Percentiles rank a stretch among this genome's conserved stretches.
Evolutionary conservation across 768 basidiomycete genomes (phyloP).

Genomic region (Phylloporus sp.): DNA sequence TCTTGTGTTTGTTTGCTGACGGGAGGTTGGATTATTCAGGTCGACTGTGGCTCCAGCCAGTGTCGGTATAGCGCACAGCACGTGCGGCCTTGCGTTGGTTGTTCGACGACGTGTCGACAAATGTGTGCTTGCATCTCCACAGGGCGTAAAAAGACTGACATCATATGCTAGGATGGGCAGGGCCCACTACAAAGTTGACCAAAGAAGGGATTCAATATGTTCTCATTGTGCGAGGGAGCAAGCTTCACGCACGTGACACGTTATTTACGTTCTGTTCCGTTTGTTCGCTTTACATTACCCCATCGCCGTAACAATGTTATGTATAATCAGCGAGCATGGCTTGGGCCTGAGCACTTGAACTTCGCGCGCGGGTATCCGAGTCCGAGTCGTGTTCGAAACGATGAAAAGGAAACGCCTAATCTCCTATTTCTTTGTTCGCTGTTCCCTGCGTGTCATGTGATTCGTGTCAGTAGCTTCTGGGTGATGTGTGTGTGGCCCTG

Average conservation of each 20-base stretch:
- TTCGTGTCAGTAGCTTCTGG: too few relatives aligned
- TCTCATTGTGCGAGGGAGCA: slow-evolving; percentile 18
- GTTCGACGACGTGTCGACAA: slow-evolving; percentile 37
- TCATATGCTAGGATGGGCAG: slow-evolving; percentile 17
- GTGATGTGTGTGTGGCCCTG: background rate
- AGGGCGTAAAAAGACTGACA: slow-evolving; percentile 10
- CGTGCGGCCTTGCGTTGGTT: slow-evolving; percentile 30
- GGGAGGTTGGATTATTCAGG: slow-evolving; percentile 24
- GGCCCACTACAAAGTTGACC: slow-evolving; percentile 18
- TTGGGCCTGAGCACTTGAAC: too few relatives aligned
- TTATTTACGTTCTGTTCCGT: too few relatives aligned
- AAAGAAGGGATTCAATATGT: slow-evolving; percentile 17
- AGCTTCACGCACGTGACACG: slow-evolving; percentile 5
- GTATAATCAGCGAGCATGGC: too few relatives aligned
- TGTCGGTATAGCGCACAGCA: slow-evolving; percentile 44
- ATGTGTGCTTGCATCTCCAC: slow-evolving; percentile 27
- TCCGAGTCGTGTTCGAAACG: too few relatives aligned
- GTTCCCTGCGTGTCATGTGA: too few relatives aligned
- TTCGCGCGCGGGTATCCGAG: too few relatives aligned
- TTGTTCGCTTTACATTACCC: background rate
- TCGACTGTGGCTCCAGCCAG: slow-evolving; percentile 37
- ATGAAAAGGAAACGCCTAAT: too few relatives aligned
- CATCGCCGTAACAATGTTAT: too few relatives aligned
- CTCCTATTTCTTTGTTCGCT: too few relatives aligned
- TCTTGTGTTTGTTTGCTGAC: background rate